These are phyloP conservation scores for Chytriomyces hyalinus DNA, from an alignment of 192 early-diverging fungal genomes.

Conservation along the genomic window DNA sequence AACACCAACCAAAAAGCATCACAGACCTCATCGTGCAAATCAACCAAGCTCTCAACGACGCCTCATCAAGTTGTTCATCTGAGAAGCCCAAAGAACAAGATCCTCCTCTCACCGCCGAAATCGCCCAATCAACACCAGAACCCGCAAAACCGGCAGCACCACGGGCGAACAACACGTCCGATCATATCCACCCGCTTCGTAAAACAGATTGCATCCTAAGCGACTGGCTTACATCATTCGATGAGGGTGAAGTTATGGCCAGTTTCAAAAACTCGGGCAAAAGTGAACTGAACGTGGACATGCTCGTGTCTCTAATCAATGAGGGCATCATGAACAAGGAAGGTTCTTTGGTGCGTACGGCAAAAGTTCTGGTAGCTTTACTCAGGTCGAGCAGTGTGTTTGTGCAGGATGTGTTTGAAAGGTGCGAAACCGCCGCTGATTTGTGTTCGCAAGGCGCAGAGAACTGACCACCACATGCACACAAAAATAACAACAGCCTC, in stretches of 20 bases:
- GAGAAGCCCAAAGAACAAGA: not conserved
- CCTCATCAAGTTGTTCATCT: not conserved
- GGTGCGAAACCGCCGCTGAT: not conserved
- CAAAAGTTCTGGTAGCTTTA: not conserved
- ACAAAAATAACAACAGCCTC: not conserved
- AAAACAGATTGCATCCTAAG: slow-evolving; percentile 8
- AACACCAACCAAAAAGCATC: not conserved
- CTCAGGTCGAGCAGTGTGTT: not conserved
- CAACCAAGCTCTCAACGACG: not conserved
- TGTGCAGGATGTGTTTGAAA: not conserved
- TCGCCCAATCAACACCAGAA: not conserved
- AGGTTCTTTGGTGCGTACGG: slow-evolving; percentile 2
- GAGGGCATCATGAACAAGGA: not conserved
- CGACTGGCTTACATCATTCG: slow-evolving; percentile 5
- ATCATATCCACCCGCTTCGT: not conserved
- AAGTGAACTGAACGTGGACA: not conserved
- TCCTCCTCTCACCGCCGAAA: not conserved
- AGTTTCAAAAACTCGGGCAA: not conserved
- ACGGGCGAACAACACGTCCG: too few species aligned
- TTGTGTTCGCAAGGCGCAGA: not conserved
- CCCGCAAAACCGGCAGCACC: not conserved
- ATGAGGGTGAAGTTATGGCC: not conserved
- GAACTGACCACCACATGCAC: not conserved
- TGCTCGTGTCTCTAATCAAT: not conserved
- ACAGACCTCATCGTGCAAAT: not conserved